Evolutionary conservation across 768 basidiomycete species (phyloP), one percentile per base, ranked within the genome.

Genomic region (Ephemerocybe angulata): DNA sequence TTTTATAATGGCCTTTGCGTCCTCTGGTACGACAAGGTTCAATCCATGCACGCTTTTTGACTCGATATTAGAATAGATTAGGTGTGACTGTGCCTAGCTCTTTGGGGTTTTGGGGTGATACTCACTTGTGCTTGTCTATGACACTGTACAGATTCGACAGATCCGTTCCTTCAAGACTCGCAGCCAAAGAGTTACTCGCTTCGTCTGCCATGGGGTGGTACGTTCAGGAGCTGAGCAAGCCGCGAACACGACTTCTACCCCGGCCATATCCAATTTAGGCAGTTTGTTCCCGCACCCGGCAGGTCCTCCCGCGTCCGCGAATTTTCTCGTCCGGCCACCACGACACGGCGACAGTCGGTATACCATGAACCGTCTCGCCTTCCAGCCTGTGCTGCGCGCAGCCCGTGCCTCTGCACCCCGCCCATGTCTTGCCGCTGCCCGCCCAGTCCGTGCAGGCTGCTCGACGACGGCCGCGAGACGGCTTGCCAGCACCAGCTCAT

Each of bases 21-120:
- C 79, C 66, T 93, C 91, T 24, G 90, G 90, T n/a, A 90, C 78
- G 4, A 80, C 78, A 52, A 93, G 71, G 64, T 92, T 92, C 62
- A 93, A 71, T 37, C 91, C 91, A 65, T 93, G 78, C 49, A 93
- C 87, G 64, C 88, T 92, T n/a, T n/a, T n/a, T 71, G 61, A 58
- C 67, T 67, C 68, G 59, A 65, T 56, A 57, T 60, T 64, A 54
- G 54, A 58, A 52, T 55, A 62, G 46, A 61, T 65, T 59, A 66
- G 46, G 17, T 19, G 22, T 12, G 27, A 8, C n/a, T 22, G 13
- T 17, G n/a, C 35, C n/a, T n/a, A n/a, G n/a, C n/a, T n/a, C n/a
- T n/a, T n/a, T 12, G 35, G 35, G 35, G 12, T 25, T 44, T 44
- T 13, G 30, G n/a, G 22, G 21, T 30, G 43, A 57, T 37, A 68